Evolutionary conservation across 2,329 filamentous ascomycete genomes (phyloP), one percentile per base, ranked within the genome.

Genomic region (Dothistroma septosporum): DNA sequence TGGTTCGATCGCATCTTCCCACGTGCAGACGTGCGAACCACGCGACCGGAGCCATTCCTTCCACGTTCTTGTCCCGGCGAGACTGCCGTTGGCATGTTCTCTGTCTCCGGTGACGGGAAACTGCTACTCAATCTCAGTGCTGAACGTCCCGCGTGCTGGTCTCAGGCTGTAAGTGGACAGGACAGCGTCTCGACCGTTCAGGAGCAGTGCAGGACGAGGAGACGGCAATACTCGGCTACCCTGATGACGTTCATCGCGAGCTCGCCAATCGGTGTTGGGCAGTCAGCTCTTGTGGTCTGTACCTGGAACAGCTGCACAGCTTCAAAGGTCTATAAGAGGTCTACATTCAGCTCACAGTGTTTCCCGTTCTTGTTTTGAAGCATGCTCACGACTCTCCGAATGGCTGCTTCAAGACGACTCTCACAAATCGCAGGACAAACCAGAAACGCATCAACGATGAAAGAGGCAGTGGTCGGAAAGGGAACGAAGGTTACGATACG

Each of bases 401-500:
- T 64, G 61, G 60, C 63, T 48, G 65, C 65, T 49, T 56, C 58
- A 50, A 55, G 61, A 61, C 44, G 65, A 56, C 59, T 67, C 21
- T 65, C 61, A 53, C 57, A 61, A 28, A 61, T 67, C 48, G 59
- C 61, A 35, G 52, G 53, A n/a, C 66, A 65, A 24, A 61, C 66
- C 50, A 55, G 63, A 44, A 62, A 47, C 58, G 28, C 59, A 24
- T 64, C 63, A 24, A 67, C 64, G 6, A 74, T 74, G 72, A 76
- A 76, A 61, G 73, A 77, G 71, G 74, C 73, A 2, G 67, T 76
- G 32, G 66, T 77, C 10, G 61, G 67, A 14, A 62, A 64, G 59
- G 73, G 72, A n/a, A 69, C 74, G 16, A 69, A 69, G 28, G 69
- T 75, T 65, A 66, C 74, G n/a, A 71, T 77, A 24, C 65, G 71